Evolutionary conservation across 371 early-diverging fungal genomes (phyloP), one percentile per base, ranked within the genome.

Genomic region (Mucor circinelloides): DNA sequence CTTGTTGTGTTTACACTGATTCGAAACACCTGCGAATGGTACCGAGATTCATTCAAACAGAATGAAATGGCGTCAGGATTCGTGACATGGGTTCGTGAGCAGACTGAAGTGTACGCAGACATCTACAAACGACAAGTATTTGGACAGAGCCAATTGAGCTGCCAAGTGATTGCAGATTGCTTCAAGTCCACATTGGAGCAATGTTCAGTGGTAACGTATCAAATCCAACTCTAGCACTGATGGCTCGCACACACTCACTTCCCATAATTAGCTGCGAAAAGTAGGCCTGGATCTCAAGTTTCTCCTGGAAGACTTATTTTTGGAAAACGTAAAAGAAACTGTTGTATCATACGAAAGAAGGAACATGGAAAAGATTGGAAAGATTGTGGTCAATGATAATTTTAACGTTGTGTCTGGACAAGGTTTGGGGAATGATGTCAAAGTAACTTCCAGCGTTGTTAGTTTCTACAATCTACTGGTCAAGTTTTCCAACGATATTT

Each of bases 11-110:
- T 97, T 71, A 86, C 93, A 6, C 74, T 95, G 65, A 92, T 97
- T 68, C 89, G 93, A 68, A 95, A 95, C 70, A 96, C 97, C 0
- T 95, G 95, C 64, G 95, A 95, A 62, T 97, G 98, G 98, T 97
- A 93, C 77, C 87, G 91, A 62, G 89, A 85, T 36, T 90, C 94
- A 4, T 97, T 97, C 75, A 87, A 89, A 25, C 94, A 95, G 68
- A 87, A 94, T 58, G 86, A 87, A 32, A 92, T 97, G 94, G 88
- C 94, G 0, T 95, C 95, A 19, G 93, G 94, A 7, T 92, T 97
- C 64, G 90, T 97, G 19, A 94, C 93, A 19, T 97, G 98, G 98
- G 94, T 95, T 13, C 80, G 89, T 34, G 85, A 85, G 62, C 96
- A 97, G 69, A 89, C 97, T 50, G 91, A 91, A 36, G 80, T 85